phyloP scores from a whole-genome alignment of 2,329 filamentous ascomycete species.

The Onygenales sp. region DNA sequence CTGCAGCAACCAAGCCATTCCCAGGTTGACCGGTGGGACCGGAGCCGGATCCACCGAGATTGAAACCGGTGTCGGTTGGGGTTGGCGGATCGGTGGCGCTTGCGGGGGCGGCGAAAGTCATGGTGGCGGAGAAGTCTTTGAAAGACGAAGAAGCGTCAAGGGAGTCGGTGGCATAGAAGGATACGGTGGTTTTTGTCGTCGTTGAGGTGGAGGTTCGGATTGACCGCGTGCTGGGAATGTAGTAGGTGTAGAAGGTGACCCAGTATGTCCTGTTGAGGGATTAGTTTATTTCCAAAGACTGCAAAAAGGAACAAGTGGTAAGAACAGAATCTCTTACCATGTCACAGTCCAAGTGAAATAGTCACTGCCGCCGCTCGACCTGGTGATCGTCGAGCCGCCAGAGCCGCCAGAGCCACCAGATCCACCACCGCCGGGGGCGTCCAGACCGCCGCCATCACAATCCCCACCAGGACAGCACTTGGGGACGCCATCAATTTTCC shows the following conservation, averaged over 20 bases:
- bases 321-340: background rate
- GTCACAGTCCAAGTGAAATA: conserved; percentile 1
- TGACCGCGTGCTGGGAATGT: background rate
- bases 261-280: background rate
- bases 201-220: background rate
- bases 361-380: background rate
- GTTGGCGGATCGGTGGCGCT: background rate
- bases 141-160: background rate
- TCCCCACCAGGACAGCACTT: background rate
- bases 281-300: background rate
- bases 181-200: background rate
- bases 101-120: background rate
- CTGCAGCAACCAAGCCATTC: background rate
- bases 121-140: background rate
- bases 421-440: too few species aligned
- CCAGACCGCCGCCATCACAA: background rate
- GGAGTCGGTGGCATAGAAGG: background rate
- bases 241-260: background rate
- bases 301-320: background rate
- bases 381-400: background rate
- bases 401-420: background rate
- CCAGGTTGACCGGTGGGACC: background rate
- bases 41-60: background rate
- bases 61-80: background rate
- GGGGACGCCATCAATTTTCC: background rate